Conservation (phyloP, 495 filamentous ascomycete species). For the Aspergillus indologenus region DNA sequence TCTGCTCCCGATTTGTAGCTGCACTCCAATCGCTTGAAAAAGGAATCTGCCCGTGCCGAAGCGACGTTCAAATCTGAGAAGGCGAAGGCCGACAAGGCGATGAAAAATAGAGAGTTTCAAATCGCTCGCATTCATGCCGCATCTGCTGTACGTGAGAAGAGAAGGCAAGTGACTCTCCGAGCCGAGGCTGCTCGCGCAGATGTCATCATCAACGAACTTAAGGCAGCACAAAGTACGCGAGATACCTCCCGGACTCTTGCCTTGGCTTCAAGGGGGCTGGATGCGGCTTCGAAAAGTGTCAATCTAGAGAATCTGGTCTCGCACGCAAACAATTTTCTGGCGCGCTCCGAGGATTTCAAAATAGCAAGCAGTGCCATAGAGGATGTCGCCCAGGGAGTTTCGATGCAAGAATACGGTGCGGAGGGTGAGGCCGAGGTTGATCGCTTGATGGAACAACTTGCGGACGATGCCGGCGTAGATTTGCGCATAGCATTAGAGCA, state of each 20-base stretch:
- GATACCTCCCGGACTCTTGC: constrained; percentile 47
- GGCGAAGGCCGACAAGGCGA: constrained; percentile 47
- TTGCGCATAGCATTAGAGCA: constrained; percentile 41
- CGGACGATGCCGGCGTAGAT: constrained; percentile 48
- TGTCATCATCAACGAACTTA: constrained; percentile 50
- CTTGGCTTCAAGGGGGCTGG: constrained; percentile 41
- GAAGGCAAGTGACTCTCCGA: constrained; percentile 43
- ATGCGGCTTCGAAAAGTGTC: constrained; percentile 44
- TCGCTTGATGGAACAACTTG: constrained; percentile 47
- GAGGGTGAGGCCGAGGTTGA: constrained; percentile 48
- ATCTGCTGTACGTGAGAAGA: constrained; percentile 47
- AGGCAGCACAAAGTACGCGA: constrained; percentile 46
- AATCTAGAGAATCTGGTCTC: constrained; percentile 44
- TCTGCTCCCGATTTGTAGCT: constrained; percentile 24
- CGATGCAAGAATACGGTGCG: constrained; percentile 47
- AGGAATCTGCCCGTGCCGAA: constrained; percentile 45
- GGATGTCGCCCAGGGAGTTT: constrained; percentile 45
- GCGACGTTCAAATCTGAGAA: constrained; percentile 48
- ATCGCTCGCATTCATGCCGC: constrained; percentile 50
- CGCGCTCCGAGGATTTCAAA: constrained; percentile 47
- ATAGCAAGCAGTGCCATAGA: constrained; percentile 46
- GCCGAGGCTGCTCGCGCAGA: constrained; percentile 47
- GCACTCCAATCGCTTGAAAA: constrained; percentile 48
- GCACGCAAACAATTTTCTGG: constrained; percentile 48
- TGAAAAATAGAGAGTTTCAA: constrained; percentile 50